A percentile compares a stretch with the other conserved stretches of the same genome.
These are phyloP conservation scores for Tolypocladium tundrense DNA, from an alignment of 2,329 filamentous ascomycete species.

Conservation along the genomic window DNA sequence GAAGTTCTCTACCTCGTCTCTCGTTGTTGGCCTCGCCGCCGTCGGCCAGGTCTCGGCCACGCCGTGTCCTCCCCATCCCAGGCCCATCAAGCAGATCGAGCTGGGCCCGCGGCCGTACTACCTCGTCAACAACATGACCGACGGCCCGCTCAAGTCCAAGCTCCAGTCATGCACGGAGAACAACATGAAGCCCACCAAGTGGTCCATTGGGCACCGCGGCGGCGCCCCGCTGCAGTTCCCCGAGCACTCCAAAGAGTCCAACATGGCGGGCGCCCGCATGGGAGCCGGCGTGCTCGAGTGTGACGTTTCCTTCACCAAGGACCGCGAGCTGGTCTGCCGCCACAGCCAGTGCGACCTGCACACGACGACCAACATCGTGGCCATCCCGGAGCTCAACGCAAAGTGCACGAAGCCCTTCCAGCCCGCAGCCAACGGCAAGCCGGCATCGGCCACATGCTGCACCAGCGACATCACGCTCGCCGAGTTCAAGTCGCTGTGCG, in stretches of 20 bases:
- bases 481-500: conserved; percentile 59
- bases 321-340: conserved; percentile 56
- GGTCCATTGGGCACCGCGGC: conserved; percentile 54
- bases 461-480: conserved; percentile 59
- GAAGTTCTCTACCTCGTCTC: conserved; percentile 17
- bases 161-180: conserved; percentile 48
- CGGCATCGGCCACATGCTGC: conserved; percentile 57
- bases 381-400: conserved; percentile 47
- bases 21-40: conserved; percentile 20
- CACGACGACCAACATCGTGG: conserved; percentile 58
- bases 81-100: conserved; percentile 38
- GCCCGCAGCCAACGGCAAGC: conserved; percentile 37
- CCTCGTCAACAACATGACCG: conserved; percentile 52
- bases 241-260: conserved; percentile 51
- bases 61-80: conserved; percentile 13
- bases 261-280: conserved; percentile 54
- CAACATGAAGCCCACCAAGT: conserved; percentile 38
- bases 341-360: conserved; percentile 60
- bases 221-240: conserved; percentile 52
- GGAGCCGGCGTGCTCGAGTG: conserved; percentile 58
- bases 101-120: conserved; percentile 56
- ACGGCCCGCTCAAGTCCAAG: conserved; percentile 47
- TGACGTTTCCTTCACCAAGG: conserved; percentile 56
- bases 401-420: conserved; percentile 55
- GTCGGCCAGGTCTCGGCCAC: conserved; percentile 15